Evolutionary conservation across 306 rosid species (phyloP).

Genomic region (Potentilla sterilis): DNA sequence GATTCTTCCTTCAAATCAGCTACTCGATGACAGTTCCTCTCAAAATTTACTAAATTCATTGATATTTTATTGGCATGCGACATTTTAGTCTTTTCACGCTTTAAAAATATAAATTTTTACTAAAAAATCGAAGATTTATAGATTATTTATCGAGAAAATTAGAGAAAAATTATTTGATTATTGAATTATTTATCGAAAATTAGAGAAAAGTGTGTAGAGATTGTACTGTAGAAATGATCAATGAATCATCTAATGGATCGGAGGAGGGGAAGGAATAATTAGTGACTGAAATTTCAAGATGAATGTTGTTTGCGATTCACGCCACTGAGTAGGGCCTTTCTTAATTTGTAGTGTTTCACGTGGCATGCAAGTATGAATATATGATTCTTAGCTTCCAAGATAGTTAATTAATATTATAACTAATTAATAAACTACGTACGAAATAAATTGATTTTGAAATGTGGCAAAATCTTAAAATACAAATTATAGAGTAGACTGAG

Average conservation of each 20-base stretch:
- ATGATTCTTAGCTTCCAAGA: constrained; percentile 55
- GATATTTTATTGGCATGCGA: no score
- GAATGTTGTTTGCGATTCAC: neutral
- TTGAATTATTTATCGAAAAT: no score
- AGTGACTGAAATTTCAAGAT: neutral
- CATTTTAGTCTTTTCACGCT: no score
- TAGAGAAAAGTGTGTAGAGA: no score
- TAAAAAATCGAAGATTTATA: no score
- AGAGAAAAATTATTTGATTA: no score
- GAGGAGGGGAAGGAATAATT: neutral
- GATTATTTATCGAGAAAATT: no score
- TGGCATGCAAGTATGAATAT: neutral
- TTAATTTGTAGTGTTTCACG: constrained; percentile 2
- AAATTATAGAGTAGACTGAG: no score
- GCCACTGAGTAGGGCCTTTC: neutral
- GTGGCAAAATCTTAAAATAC: neutral
- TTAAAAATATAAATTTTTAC: no score
- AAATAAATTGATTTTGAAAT: constrained; percentile 14
- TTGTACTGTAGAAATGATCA: neutral
- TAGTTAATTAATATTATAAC: neutral
- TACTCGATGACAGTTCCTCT: neutral
- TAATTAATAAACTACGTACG: constrained; percentile 17
- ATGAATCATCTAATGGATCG: neutral
- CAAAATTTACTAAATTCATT: no score
- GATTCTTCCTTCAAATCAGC: neutral